These are phyloP conservation scores for Ehretia macrophylla DNA, from an alignment of 257 asterid genomes.

Conservation along the genomic window DNA sequence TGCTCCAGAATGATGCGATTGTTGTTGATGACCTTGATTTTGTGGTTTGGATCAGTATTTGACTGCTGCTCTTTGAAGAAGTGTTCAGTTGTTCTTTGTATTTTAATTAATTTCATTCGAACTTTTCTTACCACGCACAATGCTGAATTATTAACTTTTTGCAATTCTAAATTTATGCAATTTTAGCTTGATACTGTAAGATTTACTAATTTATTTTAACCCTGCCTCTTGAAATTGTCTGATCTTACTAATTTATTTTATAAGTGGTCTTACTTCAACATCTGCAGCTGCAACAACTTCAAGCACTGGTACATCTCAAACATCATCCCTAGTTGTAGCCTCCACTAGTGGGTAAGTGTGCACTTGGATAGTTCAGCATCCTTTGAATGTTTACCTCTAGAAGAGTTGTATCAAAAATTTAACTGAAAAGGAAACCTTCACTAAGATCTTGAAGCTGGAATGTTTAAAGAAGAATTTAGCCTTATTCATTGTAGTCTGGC, in stretches of 20 bases:
- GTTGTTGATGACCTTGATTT: too few relatives aligned
- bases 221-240: constrained; percentile 17
- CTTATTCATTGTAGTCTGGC: background rate
- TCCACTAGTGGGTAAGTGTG: constrained; percentile 70
- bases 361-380: constrained; percentile 10
- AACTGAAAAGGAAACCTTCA: background rate
- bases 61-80: too few relatives aligned
- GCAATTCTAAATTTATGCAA: background rate
- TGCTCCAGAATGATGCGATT: too few relatives aligned
- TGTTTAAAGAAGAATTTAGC: background rate
- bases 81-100: too few relatives aligned
- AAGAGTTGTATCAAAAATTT: background rate
- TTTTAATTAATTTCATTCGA: too few relatives aligned
- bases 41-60: too few relatives aligned
- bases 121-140: too few relatives aligned
- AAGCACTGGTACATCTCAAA: constrained; percentile 54
- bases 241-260: constrained; percentile 7
- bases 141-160: background rate
- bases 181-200: background rate
- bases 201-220: background rate
- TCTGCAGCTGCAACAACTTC: constrained; percentile 43
- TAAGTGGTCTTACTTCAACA: constrained; percentile 38
- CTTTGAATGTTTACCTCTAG: background rate
- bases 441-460: background rate
- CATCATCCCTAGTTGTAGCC: constrained; percentile 54